phyloP scores from a whole-genome alignment of 495 filamentous ascomycete species.

The Tuber calosporum region DNA sequence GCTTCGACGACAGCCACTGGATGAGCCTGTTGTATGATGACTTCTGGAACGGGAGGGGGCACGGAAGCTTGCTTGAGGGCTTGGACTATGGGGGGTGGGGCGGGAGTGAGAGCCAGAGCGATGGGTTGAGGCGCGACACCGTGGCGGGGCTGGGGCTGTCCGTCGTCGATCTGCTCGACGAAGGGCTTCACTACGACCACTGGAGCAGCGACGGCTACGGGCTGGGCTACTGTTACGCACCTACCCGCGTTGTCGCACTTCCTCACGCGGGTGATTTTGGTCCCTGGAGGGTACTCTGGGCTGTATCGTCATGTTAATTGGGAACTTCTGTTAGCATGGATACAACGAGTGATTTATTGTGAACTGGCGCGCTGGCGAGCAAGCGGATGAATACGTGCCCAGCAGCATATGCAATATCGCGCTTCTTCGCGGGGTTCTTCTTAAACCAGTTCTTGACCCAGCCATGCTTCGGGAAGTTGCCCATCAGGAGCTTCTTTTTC shows the following conservation, averaged over 20 bases:
- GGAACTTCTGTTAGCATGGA: not conserved
- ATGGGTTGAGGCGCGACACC: not conserved
- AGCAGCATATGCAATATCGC: slow-evolving; percentile 24
- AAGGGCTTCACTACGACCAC: not conserved
- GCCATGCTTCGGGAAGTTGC: not conserved
- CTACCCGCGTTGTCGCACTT: slow-evolving; percentile 10
- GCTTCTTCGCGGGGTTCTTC: slow-evolving; percentile 20
- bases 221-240: slow-evolving; percentile 4
- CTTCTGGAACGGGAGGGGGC: slow-evolving; percentile 6
- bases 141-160: slow-evolving; percentile 12
- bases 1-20: not conserved
- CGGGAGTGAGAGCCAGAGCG: not conserved
- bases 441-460: not conserved
- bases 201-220: not conserved
- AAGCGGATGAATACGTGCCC: slow-evolving; percentile 14
- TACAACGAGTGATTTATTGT: slow-evolving; percentile 10
- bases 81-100: not conserved
- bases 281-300: slow-evolving; percentile 30
- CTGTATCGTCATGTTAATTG: slow-evolving; percentile 12
- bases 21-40: not conserved
- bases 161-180: slow-evolving; percentile 11
- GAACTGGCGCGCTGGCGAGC: not conserved
- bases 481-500: slow-evolving; percentile 1
- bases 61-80: not conserved
- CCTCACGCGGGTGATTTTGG: slow-evolving; percentile 23